These are phyloP conservation scores for Talaromyces sp. DNA, from an alignment of 2,329 filamentous ascomycete species.

Conservation along the genomic window DNA sequence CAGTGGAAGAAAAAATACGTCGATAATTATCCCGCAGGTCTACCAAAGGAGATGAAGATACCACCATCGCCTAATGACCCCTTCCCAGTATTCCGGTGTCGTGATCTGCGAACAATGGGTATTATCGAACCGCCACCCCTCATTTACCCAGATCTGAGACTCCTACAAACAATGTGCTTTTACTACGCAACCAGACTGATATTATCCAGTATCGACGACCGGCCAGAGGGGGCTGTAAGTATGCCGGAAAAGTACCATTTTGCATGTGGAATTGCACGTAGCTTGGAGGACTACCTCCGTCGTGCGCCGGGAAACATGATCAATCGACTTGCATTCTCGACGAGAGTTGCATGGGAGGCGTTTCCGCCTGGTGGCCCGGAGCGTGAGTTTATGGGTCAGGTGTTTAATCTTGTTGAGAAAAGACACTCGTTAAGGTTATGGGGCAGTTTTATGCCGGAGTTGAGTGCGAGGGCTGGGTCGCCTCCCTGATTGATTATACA, in stretches of 20 bases:
- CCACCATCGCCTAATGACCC: conserved; percentile 21
- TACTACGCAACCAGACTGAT: conserved; percentile 35
- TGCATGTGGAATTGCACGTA: conserved; percentile 36
- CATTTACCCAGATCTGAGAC: conserved; percentile 34
- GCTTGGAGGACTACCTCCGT: conserved; percentile 35
- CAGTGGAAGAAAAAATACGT: conserved; percentile 34
- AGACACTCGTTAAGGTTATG: conserved; percentile 35
- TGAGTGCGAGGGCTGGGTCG: conserved; percentile 27
- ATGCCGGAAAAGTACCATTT: conserved; percentile 33
- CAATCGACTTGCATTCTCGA: conserved; percentile 37
- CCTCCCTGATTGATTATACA: neutral
- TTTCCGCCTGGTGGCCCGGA: conserved; percentile 34
- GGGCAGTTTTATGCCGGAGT: conserved; percentile 35
- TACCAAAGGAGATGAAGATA: conserved; percentile 27
- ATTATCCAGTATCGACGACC: conserved; percentile 33
- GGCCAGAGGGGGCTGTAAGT: conserved; percentile 29
- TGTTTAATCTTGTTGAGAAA: conserved; percentile 34
- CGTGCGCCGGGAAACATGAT: conserved; percentile 39
- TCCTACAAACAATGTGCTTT: conserved; percentile 37
- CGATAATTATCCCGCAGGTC: conserved; percentile 31
- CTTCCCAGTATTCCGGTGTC: conserved; percentile 35
- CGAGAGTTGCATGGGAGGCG: conserved; percentile 38
- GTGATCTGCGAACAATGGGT: conserved; percentile 33
- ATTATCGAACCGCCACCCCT: conserved; percentile 30
- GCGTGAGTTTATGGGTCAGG: conserved; percentile 31